A percentile compares a stretch with the other conserved stretches of the same genome.
phyloP scores from a whole-genome alignment of 306 rosid genomes.

The Rosa chinensis region DNA sequence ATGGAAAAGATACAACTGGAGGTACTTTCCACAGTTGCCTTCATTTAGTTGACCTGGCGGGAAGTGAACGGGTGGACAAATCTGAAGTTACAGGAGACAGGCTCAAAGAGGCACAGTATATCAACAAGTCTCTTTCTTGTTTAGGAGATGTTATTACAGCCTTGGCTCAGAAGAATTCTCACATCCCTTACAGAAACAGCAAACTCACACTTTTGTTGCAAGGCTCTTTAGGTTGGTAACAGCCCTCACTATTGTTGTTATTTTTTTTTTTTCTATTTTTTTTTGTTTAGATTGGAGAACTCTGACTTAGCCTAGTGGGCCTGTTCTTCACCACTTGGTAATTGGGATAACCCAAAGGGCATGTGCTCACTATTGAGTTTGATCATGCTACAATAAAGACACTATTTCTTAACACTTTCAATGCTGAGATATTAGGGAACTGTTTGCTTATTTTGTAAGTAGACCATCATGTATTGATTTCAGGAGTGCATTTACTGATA shows the following conservation, averaged over 20 bases:
- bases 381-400: background rate
- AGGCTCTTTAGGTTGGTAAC: constrained; percentile 71
- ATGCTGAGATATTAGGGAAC: background rate
- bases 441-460: background rate
- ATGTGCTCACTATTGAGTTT: background rate
- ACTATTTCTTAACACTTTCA: background rate
- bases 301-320: background rate
- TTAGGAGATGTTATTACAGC: constrained; percentile 95
- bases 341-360: background rate
- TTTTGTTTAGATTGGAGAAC: background rate
- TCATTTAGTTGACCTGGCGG: constrained; percentile 95
- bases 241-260: background rate
- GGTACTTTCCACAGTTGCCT: constrained; percentile 68
- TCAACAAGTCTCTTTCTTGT: constrained; percentile 93
- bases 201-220: constrained; percentile 96
- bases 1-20: constrained; percentile 76
- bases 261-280: background rate
- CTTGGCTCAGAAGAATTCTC: constrained; percentile 93
- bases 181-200: constrained; percentile 93
- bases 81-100: constrained; percentile 93
- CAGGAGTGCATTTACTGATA: background rate
- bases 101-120: constrained; percentile 86
- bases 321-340: background rate
- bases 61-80: constrained; percentile 93
- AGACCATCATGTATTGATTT: background rate